Conservation (phyloP, 2,329 filamentous ascomycete species). For the Pseudogymnoascus sp. region DNA sequence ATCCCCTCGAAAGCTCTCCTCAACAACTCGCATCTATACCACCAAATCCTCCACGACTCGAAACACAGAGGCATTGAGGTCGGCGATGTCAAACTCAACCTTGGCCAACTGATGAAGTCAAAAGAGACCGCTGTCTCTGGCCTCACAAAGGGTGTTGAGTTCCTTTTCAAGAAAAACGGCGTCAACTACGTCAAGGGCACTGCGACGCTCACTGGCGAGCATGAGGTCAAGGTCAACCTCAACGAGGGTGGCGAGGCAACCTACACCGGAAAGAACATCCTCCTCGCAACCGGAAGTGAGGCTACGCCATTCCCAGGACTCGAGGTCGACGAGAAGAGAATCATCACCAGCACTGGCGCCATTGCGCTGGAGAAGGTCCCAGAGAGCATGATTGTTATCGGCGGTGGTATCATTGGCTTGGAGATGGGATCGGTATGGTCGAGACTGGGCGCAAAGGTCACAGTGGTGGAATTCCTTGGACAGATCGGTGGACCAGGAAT, state of each 20-base stretch:
- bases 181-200: slow-evolving; percentile 97
- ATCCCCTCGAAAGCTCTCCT: slow-evolving; percentile 99
- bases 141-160: slow-evolving; percentile 95
- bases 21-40: slow-evolving; percentile 98
- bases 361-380: slow-evolving; percentile 84
- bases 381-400: slow-evolving; percentile 94
- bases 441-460: slow-evolving; percentile 85
- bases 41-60: slow-evolving; percentile 93
- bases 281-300: slow-evolving; percentile 94
- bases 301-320: slow-evolving; percentile 93
- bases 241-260: slow-evolving; percentile 86
- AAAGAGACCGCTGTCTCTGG: slow-evolving; percentile 86
- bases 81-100: slow-evolving; percentile 92
- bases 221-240: slow-evolving; percentile 85
- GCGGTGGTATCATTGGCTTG: slow-evolving; percentile 95
- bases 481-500: slow-evolving; percentile 98
- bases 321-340: slow-evolving; percentile 93
- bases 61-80: slow-evolving; percentile 97
- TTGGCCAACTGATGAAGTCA: slow-evolving; percentile 94
- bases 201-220: slow-evolving; percentile 76
- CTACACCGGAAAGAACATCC: slow-evolving; percentile 88
- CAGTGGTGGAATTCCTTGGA: slow-evolving; percentile 90
- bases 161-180: slow-evolving; percentile 97
- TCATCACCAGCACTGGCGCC: slow-evolving; percentile 93
- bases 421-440: slow-evolving; percentile 99